Conservation (phyloP, 1,284 basidiomycete genomes). For the Trichosporon asahii region DNA sequence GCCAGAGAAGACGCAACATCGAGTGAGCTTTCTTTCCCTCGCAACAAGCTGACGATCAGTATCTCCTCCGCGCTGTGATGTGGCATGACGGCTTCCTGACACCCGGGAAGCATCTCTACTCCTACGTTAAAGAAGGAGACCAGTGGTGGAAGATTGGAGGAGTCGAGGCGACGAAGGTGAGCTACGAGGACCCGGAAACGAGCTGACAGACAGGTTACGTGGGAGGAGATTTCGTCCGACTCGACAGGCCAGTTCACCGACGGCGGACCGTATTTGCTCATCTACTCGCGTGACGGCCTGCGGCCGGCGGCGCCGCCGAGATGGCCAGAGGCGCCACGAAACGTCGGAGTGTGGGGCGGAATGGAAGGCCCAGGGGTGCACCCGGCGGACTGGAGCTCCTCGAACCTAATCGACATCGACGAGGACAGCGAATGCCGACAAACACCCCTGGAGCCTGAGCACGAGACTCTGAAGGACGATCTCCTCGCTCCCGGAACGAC, state of each 20-base stretch:
- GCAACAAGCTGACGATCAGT: slow-evolving; percentile 24
- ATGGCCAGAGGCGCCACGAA: not conserved
- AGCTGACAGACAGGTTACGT: slow-evolving; percentile 30
- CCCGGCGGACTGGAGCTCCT: not conserved
- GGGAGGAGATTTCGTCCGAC: slow-evolving; percentile 33
- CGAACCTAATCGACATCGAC: not conserved
- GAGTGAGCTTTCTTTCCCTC: slow-evolving; percentile 16
- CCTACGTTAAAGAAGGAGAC: slow-evolving; percentile 33
- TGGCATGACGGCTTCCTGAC: slow-evolving; percentile 44
- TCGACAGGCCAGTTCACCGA: slow-evolving; percentile 45
- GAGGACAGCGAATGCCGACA: not conserved
- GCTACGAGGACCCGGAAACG: not conserved
- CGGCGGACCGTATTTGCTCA: slow-evolving; percentile 42
- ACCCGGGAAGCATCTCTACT: slow-evolving; percentile 37
- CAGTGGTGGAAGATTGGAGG: slow-evolving; percentile 46
- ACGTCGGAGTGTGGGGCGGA: not conserved
- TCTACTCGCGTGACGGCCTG: slow-evolving; percentile 35
- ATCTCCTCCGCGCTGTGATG: slow-evolving; percentile 35
- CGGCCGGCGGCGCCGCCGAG: slow-evolving; percentile 3
- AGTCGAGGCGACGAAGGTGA: slow-evolving; percentile 31
- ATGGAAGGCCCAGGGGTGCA: not conserved
- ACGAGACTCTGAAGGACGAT: not conserved
- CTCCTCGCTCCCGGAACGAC: not conserved
- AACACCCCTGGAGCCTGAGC: not conserved
- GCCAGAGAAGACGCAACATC: slow-evolving; percentile 33